Evolutionary conservation across 495 filamentous ascomycete genomes (phyloP), one percentile per base, ranked within the genome.

Genomic region (Cenococcum geophilum): DNA sequence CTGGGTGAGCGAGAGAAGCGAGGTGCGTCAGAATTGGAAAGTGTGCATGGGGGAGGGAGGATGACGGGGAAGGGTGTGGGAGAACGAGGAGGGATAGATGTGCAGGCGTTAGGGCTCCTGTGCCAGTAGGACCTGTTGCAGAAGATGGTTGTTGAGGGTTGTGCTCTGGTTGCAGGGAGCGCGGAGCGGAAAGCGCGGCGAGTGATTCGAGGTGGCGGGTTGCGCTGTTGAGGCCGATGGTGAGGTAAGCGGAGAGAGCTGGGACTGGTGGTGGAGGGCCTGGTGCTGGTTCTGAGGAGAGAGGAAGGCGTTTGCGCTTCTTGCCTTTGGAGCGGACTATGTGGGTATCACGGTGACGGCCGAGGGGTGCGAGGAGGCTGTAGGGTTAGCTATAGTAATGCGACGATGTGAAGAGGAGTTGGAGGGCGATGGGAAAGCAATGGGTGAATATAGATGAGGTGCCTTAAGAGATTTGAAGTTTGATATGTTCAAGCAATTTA

Each of bases 331-430:
- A 84, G 11, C 75, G 70, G 10, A 64, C 61, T 53, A 76, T 61
- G 57, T 83, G 74, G 20, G 70, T 71, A 55, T 71, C 65, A 11
- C 82, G 79, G 63, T 86, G 73, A 45, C 74, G 62, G 16, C 83
- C 83, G 18, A 87, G 70, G 21, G 84, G 84, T 8, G 72, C 68
- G 9, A 88, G 70, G 36, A 86, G 71, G 60, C 83, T 87, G 61
- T 18, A 25, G 18, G 53, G 20, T 23, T 10, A 45, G 35, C 58
- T 61, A 61, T 40, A 6, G 27, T 32, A 32, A 32, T 32, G 27
- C 6, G 6, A 6, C 6, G 27, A 32, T 2, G 6, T 32, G 6
- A 32, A 32, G 27, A 32, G 27, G 3, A 32, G 6, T 32, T 32
- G 27, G 27, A 2, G 27, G 27, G 27, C 6, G 27, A 32, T 6